Base-by-base conservation (phyloP, 768 basidiomycete species). In the Paxillus involutus region DNA sequence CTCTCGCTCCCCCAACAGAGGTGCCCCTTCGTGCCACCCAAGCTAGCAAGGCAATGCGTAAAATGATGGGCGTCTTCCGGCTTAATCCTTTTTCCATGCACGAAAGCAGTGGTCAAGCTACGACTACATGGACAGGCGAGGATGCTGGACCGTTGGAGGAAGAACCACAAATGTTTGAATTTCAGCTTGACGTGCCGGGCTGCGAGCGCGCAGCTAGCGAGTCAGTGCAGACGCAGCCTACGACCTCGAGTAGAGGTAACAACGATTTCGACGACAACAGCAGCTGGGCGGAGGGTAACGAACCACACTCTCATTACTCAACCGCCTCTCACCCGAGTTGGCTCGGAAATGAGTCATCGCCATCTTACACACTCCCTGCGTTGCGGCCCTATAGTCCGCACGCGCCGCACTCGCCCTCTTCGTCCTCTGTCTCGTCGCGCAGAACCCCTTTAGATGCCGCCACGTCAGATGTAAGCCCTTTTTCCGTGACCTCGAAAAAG, bases 11-110 rank as follows among this genome's bases (percentile, higher is more conserved):
- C 0, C 83, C 82, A 2, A 82, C 80, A 33, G 82, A 84, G 63
- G 88, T 89, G 1, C 88, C 89, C 8, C 77, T 89, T 13, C 86
- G 89, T 44, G 89, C 88, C 8, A 89, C 86, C 0, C 84, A 89
- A 62, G 89, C 88, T 1, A 77, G 80, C 56, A 77, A 80, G 44
- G 77, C 80, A 42, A 89, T 89, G 89, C 80, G 84, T 50, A 73
- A 74, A 45, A 83, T 89, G 83, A 91, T 91, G 89, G 81, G 81
- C 41, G 82, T 84, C 19, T 88, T 91, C 67, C 80, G 89, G 8
- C 77, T 90, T 60, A 86, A 90, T 67, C 88, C 87, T 0, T 91
- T 91, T 60, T 79, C 87, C 21, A 81, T 84, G 72, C 83, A 87
- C 58, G 81, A 75, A 53, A 77, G 75, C 30, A 63, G 67, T 3